Conservation (phyloP, 495 filamentous ascomycete genomes). For the Haplographium delicatum region DNA sequence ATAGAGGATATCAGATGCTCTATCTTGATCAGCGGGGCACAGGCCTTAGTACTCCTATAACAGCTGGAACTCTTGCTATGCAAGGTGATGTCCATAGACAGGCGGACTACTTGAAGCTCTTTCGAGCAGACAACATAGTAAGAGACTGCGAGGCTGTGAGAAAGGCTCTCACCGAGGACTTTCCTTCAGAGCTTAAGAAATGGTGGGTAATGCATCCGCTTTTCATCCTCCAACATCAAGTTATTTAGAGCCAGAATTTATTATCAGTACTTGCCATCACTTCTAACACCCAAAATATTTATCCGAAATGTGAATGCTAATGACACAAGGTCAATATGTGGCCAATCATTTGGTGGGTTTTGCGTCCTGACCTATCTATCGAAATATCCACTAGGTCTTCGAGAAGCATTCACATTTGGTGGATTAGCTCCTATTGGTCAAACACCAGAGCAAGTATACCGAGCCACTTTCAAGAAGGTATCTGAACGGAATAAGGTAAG, state of each 20-base stretch:
- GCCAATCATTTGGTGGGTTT: slow-evolving; percentile 92
- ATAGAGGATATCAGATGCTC: slow-evolving; percentile 78
- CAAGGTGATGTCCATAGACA: slow-evolving; percentile 59
- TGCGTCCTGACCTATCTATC: slow-evolving; percentile 62
- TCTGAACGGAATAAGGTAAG: slow-evolving; percentile 21
- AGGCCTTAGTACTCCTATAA: slow-evolving; percentile 74
- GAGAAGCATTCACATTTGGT: slow-evolving; percentile 77
- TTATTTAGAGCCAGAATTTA: no score
- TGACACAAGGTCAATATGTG: slow-evolving; percentile 52
- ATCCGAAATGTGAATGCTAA: no score
- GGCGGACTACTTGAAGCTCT: slow-evolving; percentile 76
- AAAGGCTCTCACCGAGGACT: slow-evolving; percentile 61
- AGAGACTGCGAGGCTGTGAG: slow-evolving; percentile 85
- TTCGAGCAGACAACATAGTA: slow-evolving; percentile 86
- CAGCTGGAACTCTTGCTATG: slow-evolving; percentile 59
- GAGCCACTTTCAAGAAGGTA: slow-evolving; percentile 61
- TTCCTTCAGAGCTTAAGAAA: slow-evolving; percentile 63
- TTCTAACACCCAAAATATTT: no score
- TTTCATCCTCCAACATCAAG: neutral
- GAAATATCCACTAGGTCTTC: slow-evolving; percentile 57
- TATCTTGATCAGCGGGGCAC: slow-evolving; percentile 87
- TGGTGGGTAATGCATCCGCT: slow-evolving; percentile 47
- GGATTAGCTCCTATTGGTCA: slow-evolving; percentile 73
- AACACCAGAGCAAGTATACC: slow-evolving; percentile 70
- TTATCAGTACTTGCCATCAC: no score